Percentiles rank a stretch among this genome's conserved stretches.
phyloP scores from a whole-genome alignment of 2,329 filamentous ascomycete genomes.

The Blumeria graminis region DNA sequence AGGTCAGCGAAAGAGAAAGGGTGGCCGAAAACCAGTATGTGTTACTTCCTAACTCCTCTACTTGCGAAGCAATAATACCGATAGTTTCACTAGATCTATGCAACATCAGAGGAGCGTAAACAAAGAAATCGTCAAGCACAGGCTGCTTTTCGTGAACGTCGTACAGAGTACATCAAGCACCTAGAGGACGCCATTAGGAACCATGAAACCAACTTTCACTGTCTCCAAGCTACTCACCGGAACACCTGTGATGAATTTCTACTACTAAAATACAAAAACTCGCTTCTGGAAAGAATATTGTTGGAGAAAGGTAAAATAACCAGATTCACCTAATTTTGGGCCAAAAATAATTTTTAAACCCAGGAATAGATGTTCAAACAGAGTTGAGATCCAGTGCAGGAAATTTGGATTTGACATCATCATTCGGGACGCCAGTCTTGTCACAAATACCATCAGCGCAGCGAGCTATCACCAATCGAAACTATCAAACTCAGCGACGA shows the following conservation, averaged over 20 bases:
- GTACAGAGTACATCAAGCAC: conserved; percentile 98
- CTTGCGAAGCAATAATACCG: conserved; percentile 3
- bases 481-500: conserved; percentile 44
- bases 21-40: conserved; percentile 85
- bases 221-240: conserved; percentile 78
- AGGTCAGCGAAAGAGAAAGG: conserved; percentile 70
- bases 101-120: conserved; percentile 94
- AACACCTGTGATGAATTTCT: too few species aligned
- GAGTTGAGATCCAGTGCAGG: conserved; percentile 83
- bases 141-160: conserved; percentile 84
- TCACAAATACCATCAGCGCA: conserved; percentile 57
- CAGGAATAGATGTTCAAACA: conserved; percentile 48
- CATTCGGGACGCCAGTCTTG: conserved; percentile 39
- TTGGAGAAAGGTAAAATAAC: too few species aligned
- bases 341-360: too few species aligned
- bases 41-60: conserved; percentile 1
- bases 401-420: conserved; percentile 55
- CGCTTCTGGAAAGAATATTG: too few species aligned
- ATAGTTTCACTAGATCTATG: conserved; percentile 52
- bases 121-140: conserved; percentile 93
- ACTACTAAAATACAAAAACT: too few species aligned
- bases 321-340: too few species aligned
- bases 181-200: conserved; percentile 92
- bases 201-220: conserved; percentile 84
- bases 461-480: conserved; percentile 57